Conservation (phyloP, 2,329 filamentous ascomycete genomes). For the Cladobotryum mycophilum region DNA sequence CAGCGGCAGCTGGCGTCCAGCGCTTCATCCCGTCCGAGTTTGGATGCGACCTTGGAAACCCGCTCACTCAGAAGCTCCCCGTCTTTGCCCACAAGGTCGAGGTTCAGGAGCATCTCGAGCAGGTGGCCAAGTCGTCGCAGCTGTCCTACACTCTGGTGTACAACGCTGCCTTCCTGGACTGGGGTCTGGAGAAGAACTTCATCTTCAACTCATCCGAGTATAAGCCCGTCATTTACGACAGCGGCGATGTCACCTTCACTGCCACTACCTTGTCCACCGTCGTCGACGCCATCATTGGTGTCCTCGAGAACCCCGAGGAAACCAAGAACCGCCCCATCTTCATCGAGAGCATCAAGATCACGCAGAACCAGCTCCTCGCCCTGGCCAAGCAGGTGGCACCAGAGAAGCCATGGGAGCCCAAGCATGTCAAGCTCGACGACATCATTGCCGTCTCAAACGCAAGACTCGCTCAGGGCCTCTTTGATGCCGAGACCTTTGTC, state of each 20-base stretch:
- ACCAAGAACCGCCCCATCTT: slow-evolving; percentile 47
- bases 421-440: slow-evolving; percentile 25
- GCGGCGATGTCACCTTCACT: slow-evolving; percentile 43
- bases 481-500: slow-evolving; percentile 24
- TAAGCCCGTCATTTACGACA: slow-evolving; percentile 40
- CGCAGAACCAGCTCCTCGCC: slow-evolving; percentile 40
- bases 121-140: slow-evolving; percentile 31
- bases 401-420: slow-evolving; percentile 40
- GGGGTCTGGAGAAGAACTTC: slow-evolving; percentile 39
- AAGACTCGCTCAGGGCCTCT: slow-evolving; percentile 24
- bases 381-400: slow-evolving; percentile 44
- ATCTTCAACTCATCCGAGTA: slow-evolving; percentile 35
- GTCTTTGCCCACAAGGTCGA: slow-evolving; percentile 46
- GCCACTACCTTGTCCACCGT: slow-evolving; percentile 41
- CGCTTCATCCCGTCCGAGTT: slow-evolving; percentile 58
- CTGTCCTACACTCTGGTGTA: slow-evolving; percentile 51
- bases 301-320: slow-evolving; percentile 43
- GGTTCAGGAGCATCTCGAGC: slow-evolving; percentile 33
- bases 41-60: slow-evolving; percentile 28
- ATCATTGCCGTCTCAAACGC: slow-evolving; percentile 21
- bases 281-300: slow-evolving; percentile 41
- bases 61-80: slow-evolving; percentile 37
- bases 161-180: slow-evolving; percentile 54
- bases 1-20: slow-evolving; percentile 52
- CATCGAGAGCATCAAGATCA: slow-evolving; percentile 37